Conservation (phyloP, 345 rosid genomes). For the Hevea brasiliensis region DNA sequence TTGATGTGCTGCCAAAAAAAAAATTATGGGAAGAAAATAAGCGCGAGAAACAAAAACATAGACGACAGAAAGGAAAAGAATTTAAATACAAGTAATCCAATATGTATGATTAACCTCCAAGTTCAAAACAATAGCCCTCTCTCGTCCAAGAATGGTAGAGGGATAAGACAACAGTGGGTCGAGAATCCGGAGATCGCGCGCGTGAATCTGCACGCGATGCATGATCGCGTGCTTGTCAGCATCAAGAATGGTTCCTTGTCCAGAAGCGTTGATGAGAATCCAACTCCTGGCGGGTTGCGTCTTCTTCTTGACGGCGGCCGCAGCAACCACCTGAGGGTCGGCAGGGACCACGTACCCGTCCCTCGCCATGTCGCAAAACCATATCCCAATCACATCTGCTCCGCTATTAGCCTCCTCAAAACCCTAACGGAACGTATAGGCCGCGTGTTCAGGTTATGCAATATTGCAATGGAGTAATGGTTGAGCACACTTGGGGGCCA, state of each 20-base stretch:
- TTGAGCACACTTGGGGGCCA: no score
- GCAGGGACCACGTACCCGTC: constrained; percentile 65
- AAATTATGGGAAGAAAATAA: background rate
- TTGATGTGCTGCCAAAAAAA: constrained; percentile 71
- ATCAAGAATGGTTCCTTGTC: constrained; percentile 52
- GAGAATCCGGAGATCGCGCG: constrained; percentile 93
- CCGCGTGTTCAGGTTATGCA: no score
- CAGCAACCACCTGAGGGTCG: constrained; percentile 48
- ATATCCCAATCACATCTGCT: constrained; percentile 8
- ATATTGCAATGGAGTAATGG: no score
- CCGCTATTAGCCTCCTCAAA: background rate
- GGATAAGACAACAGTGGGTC: constrained; percentile 93
- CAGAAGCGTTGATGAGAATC: constrained; percentile 55
- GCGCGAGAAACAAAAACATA: background rate
- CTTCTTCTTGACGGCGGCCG: constrained; percentile 56
- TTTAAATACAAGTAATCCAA: background rate
- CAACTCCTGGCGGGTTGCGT: constrained; percentile 65
- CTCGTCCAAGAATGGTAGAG: constrained; percentile 97
- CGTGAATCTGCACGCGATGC: constrained; percentile 96
- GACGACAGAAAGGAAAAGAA: background rate
- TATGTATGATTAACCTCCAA: constrained; percentile 57
- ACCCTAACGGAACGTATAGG: background rate
- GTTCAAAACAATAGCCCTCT: constrained; percentile 87
- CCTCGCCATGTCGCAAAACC: constrained; percentile 50
- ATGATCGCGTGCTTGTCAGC: constrained; percentile 83